Percentiles rank a stretch among this genome's conserved stretches.
These are phyloP conservation scores for Fraxinus cuspidata DNA, from an alignment of 257 asterid species.

Conservation along the genomic window DNA sequence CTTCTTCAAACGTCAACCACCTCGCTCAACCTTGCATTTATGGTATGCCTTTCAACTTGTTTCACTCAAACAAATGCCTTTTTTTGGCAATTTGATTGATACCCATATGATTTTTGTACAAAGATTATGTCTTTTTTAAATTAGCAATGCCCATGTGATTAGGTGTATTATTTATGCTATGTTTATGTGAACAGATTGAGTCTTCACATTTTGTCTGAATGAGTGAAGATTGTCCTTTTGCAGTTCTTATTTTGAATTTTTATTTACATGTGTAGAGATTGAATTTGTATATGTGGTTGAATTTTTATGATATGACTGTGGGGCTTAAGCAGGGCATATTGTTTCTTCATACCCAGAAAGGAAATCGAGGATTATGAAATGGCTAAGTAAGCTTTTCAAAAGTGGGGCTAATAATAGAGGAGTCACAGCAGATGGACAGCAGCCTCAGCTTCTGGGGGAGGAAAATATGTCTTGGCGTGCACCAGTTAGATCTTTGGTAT, in stretches of 20 bases:
- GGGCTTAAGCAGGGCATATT: slow-evolving; percentile 66
- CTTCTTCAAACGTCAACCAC: slow-evolving; percentile 76
- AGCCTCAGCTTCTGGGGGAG: slow-evolving; percentile 76
- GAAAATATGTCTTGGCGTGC: slow-evolving; percentile 80
- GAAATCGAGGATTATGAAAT: slow-evolving; percentile 82
- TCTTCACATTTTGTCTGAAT: slow-evolving; percentile 3
- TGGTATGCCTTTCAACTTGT: slow-evolving; percentile 44
- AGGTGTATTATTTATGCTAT: slow-evolving; percentile 9
- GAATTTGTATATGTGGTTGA: slow-evolving; percentile 1
- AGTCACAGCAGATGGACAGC: slow-evolving; percentile 41
- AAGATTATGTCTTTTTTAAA: slow-evolving; percentile 29
- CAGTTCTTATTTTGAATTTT: not conserved
- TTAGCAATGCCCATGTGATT: slow-evolving; percentile 18
- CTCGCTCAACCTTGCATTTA: slow-evolving; percentile 83
- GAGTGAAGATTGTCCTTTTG: not conserved
- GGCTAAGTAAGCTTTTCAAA: slow-evolving; percentile 82
- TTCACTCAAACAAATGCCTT: slow-evolving; percentile 1
- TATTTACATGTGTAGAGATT: slow-evolving; percentile 3
- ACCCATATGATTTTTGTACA: slow-evolving; percentile 31
- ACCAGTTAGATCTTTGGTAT: slow-evolving; percentile 69
- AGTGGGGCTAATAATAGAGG: slow-evolving; percentile 52
- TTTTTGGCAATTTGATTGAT: slow-evolving; percentile 26
- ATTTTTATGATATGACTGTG: slow-evolving; percentile 29
- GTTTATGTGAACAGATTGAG: slow-evolving; percentile 18
- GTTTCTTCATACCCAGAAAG: slow-evolving; percentile 78